phyloP scores from a whole-genome alignment of 2,329 filamentous ascomycete species.

The Pseudogymnoascus sp. region DNA sequence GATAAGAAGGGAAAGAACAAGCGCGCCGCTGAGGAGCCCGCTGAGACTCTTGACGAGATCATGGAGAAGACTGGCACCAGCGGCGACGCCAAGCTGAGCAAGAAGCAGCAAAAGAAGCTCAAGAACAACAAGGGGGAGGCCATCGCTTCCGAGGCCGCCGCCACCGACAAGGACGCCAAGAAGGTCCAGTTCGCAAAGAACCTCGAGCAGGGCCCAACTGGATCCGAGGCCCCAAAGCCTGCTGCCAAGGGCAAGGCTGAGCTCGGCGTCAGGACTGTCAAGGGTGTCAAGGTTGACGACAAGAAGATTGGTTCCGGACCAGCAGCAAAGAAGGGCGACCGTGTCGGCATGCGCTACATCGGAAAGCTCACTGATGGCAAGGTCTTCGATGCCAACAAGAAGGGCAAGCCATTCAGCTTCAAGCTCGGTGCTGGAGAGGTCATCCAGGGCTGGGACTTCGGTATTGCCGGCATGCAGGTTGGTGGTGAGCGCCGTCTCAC shows the following conservation, averaged over 20 bases:
- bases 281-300: constrained; percentile 90
- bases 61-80: constrained; percentile 64
- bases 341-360: constrained; percentile 92
- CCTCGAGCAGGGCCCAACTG: constrained; percentile 90
- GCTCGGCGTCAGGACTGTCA: constrained; percentile 66
- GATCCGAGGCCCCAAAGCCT: constrained; percentile 49
- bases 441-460: constrained; percentile 98
- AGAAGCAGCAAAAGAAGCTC: constrained; percentile 96
- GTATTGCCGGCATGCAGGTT: constrained; percentile 82
- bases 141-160: constrained; percentile 48
- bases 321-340: constrained; percentile 81
- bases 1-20: constrained; percentile 78
- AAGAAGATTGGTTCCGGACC: constrained; percentile 83
- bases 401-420: constrained; percentile 94
- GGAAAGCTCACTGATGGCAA: constrained; percentile 93
- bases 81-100: constrained; percentile 63
- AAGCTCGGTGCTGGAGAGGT: constrained; percentile 91
- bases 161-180: constrained; percentile 61
- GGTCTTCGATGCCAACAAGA: constrained; percentile 98
- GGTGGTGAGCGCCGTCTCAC: constrained; percentile 90
- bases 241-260: constrained; percentile 46
- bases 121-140: constrained; percentile 98
- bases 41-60: constrained; percentile 68
- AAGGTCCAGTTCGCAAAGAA: constrained; percentile 99
- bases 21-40: constrained; percentile 67